Conservation (phyloP, 306 rosid species). For the Casuarina equisetifolia region DNA sequence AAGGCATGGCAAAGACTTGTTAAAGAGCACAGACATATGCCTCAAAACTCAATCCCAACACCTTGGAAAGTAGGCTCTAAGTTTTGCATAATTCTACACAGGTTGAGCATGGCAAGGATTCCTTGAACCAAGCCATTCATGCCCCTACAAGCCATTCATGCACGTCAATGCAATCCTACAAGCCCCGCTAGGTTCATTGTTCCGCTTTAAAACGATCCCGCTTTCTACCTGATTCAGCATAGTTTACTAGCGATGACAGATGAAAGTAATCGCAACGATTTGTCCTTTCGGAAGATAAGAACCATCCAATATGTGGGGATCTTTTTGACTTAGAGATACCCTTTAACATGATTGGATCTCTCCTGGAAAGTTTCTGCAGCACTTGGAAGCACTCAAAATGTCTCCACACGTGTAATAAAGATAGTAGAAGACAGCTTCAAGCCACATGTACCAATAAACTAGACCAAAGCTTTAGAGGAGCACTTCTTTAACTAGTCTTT, state of each 20-base stretch:
- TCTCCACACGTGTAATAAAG: slow-evolving; percentile 27
- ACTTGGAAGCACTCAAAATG: slow-evolving; percentile 34
- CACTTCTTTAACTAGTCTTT: slow-evolving; percentile 8
- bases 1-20: too few species aligned
- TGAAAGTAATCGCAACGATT: slow-evolving; percentile 8
- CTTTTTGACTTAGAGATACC: slow-evolving; percentile 28
- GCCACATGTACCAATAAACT: background rate
- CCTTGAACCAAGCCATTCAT: too few species aligned
- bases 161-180: too few species aligned
- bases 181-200: too few species aligned
- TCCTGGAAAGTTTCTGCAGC: slow-evolving; percentile 15
- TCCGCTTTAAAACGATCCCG: too few species aligned
- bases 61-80: too few species aligned
- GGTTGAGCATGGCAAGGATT: too few species aligned
- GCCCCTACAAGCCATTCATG: too few species aligned
- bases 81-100: too few species aligned
- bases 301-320: slow-evolving; percentile 31
- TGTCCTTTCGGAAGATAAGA: slow-evolving; percentile 34
- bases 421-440: slow-evolving; percentile 5
- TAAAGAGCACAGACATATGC: too few species aligned
- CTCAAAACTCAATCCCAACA: too few species aligned
- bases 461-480: background rate
- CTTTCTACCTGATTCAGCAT: too few species aligned
- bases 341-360: slow-evolving; percentile 24
- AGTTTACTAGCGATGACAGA: background rate